A percentile compares a stretch with the other conserved stretches of the same genome.
These are phyloP conservation scores for Cutaneotrichosporon mucoides DNA, from an alignment of 1,284 basidiomycete genomes.

Conservation along the genomic window DNA sequence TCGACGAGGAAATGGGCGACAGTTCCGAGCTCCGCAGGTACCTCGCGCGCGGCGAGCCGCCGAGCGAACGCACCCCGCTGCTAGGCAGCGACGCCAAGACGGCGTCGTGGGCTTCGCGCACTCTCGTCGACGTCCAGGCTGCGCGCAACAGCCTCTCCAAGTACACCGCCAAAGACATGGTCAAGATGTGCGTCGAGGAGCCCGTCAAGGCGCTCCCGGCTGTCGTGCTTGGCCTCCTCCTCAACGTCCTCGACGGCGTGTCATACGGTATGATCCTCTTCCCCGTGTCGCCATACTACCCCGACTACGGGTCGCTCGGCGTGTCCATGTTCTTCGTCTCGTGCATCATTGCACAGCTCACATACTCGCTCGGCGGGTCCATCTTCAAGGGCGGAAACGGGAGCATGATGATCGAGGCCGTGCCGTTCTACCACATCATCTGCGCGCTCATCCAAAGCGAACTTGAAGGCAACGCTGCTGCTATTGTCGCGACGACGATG, in stretches of 20 bases:
- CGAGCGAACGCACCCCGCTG: slow-evolving; percentile 14
- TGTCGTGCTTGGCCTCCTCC: slow-evolving; percentile 74
- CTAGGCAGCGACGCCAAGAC: slow-evolving; percentile 12
- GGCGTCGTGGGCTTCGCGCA: slow-evolving; percentile 14
- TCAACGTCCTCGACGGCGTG: slow-evolving; percentile 92
- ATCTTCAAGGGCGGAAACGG: slow-evolving; percentile 83
- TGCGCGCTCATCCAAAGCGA: slow-evolving; percentile 69
- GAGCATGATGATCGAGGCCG: slow-evolving; percentile 98
- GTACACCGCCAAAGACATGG: slow-evolving; percentile 37
- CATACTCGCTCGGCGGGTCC: slow-evolving; percentile 81
- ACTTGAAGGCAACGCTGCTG: slow-evolving; percentile 65
- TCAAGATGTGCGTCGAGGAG: slow-evolving; percentile 49
- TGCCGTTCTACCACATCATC: slow-evolving; percentile 94
- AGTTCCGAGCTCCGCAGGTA: slow-evolving; percentile 13
- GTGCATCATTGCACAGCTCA: slow-evolving; percentile 75
- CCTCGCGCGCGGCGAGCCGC: slow-evolving; percentile 12
- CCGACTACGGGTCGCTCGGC: slow-evolving; percentile 77
- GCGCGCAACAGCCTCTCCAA: slow-evolving; percentile 25
- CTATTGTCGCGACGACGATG: slow-evolving; percentile 85
- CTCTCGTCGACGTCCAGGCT: slow-evolving; percentile 10
- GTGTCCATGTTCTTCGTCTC: slow-evolving; percentile 94
- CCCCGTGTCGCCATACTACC: slow-evolving; percentile 75
- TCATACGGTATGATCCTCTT: slow-evolving; percentile 67
- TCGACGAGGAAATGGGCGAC: slow-evolving; percentile 13
- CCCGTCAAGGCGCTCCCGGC: slow-evolving; percentile 63